These are phyloP conservation scores for Hericium erinaceus DNA, from an alignment of 768 basidiomycete genomes.

Conservation along the genomic window DNA sequence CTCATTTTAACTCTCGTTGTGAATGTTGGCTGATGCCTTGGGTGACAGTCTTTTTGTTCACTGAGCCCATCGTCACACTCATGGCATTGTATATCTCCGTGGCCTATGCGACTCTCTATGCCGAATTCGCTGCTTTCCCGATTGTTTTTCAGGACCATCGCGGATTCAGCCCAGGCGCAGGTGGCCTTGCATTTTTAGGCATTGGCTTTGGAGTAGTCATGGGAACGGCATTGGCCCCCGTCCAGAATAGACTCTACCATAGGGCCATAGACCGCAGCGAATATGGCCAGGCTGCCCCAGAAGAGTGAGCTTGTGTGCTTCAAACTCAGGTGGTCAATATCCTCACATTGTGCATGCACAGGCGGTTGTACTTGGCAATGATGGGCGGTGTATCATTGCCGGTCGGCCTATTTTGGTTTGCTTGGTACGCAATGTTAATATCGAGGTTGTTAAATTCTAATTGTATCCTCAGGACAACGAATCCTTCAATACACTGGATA, in stretches of 20 bases:
- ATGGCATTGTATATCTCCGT: constrained; percentile 52
- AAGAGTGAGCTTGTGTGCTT: constrained; percentile 33
- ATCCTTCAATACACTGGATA: constrained; percentile 50
- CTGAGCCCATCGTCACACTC: constrained; percentile 54
- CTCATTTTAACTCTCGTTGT: neutral
- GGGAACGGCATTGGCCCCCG: constrained; percentile 41
- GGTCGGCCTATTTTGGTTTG: constrained; percentile 58
- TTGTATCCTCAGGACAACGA: constrained; percentile 33
- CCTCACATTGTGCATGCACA: constrained; percentile 12
- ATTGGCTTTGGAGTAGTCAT: constrained; percentile 48
- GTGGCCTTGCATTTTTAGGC: constrained; percentile 56
- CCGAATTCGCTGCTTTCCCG: constrained; percentile 54
- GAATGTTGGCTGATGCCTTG: constrained; percentile 4
- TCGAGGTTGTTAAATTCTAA: neutral
- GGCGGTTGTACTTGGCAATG: constrained; percentile 52
- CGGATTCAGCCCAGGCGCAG: constrained; percentile 42
- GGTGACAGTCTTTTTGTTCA: constrained; percentile 43
- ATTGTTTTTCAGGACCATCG: constrained; percentile 48
- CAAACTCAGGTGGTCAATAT: too few species aligned
- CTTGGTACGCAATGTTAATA: constrained; percentile 35
- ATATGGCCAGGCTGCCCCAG: constrained; percentile 45
- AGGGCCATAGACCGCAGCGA: constrained; percentile 37
- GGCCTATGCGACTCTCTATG: constrained; percentile 54
- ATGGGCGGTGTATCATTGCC: constrained; percentile 44
- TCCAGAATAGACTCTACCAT: constrained; percentile 47